Evolutionary conservation across 1,139 yeast species (phyloP).

Genomic region (Kurtzmaniella quercitrusa): DNA sequence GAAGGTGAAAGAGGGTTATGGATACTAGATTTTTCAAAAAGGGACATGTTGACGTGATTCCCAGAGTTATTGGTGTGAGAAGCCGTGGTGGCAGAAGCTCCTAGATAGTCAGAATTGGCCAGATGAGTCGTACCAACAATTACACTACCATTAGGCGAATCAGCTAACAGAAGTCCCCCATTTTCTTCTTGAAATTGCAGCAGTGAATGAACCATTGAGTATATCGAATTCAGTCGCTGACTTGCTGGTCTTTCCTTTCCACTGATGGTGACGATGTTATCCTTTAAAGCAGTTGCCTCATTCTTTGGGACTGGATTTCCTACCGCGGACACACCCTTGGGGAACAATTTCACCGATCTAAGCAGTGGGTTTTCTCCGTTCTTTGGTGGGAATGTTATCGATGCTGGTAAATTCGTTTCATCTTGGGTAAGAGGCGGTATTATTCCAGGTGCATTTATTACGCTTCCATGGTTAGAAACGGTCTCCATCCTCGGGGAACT

Average conservation of each 20-base stretch:
- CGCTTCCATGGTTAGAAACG: constrained; percentile 7
- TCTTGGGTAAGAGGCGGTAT: background rate
- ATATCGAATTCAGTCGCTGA: constrained; percentile 8
- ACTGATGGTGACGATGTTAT: constrained; percentile 6
- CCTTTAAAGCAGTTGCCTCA: constrained; percentile 2
- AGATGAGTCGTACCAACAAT: constrained; percentile 2
- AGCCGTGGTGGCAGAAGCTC: background rate
- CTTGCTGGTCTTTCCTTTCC: constrained; percentile 8
- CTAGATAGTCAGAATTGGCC: background rate
- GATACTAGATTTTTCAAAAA: constrained; percentile 6
- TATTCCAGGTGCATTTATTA: constrained; percentile 5
- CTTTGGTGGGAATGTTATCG: background rate
- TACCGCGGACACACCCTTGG: background rate
- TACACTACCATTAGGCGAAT: constrained; percentile 7
- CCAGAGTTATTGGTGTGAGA: background rate
- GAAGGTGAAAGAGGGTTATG: constrained; percentile 2
- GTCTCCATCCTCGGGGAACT: constrained; percentile 4
- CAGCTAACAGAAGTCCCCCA: background rate
- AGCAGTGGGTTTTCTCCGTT: background rate
- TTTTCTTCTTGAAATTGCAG: constrained; percentile 2
- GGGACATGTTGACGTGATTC: background rate
- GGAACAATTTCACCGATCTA: background rate
- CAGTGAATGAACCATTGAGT: constrained; percentile 6
- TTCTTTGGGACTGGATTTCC: background rate
- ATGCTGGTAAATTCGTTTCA: constrained; percentile 5